Evolutionary conservation across 768 basidiomycete genomes (phyloP).

Genomic region (Lactarius sanguifluus): DNA sequence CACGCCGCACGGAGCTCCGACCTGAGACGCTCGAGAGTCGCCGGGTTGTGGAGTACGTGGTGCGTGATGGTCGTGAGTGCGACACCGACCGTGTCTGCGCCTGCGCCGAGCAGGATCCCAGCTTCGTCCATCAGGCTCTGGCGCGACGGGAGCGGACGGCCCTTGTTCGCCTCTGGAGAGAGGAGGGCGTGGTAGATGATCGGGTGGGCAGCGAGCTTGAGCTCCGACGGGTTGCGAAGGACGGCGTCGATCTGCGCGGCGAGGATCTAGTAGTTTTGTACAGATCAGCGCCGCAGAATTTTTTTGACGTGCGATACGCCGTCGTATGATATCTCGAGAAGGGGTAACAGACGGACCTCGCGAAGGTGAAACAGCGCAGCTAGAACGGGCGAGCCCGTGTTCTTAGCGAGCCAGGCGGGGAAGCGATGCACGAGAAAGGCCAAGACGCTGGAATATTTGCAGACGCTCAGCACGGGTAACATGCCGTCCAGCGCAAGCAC

Average conservation of each 20-base stretch:
- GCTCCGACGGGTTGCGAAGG: slow-evolving; percentile 31
- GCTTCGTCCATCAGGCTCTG: slow-evolving; percentile 33
- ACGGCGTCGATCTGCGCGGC: slow-evolving; percentile 30
- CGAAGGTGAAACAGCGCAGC: slow-evolving; percentile 8
- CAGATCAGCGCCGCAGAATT: slow-evolving; percentile 11
- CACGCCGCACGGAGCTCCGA: slow-evolving; percentile 41
- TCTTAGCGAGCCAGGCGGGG: slow-evolving; percentile 16
- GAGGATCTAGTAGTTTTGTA: slow-evolving; percentile 15
- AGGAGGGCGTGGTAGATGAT: slow-evolving; percentile 41
- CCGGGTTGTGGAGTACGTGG: slow-evolving; percentile 38
- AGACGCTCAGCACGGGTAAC: slow-evolving; percentile 15
- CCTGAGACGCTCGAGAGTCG: slow-evolving; percentile 35
- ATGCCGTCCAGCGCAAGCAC: slow-evolving; percentile 29
- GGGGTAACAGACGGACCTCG: slow-evolving; percentile 17
- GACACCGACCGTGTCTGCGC: slow-evolving; percentile 47
- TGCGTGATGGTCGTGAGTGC: slow-evolving; percentile 40
- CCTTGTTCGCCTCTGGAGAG: slow-evolving; percentile 28
- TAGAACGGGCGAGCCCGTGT: slow-evolving; percentile 9
- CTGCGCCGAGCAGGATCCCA: slow-evolving; percentile 40
- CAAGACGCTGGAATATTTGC: slow-evolving; percentile 14
- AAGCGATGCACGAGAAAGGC: slow-evolving; percentile 9
- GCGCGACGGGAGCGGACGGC: slow-evolving; percentile 35
- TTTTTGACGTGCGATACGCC: neutral
- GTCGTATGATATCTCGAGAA: slow-evolving; percentile 7
- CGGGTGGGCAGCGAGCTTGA: slow-evolving; percentile 37